Conservation (phyloP, 2,329 filamentous ascomycete species). For the Paracorniculantispora psalliotae region DNA sequence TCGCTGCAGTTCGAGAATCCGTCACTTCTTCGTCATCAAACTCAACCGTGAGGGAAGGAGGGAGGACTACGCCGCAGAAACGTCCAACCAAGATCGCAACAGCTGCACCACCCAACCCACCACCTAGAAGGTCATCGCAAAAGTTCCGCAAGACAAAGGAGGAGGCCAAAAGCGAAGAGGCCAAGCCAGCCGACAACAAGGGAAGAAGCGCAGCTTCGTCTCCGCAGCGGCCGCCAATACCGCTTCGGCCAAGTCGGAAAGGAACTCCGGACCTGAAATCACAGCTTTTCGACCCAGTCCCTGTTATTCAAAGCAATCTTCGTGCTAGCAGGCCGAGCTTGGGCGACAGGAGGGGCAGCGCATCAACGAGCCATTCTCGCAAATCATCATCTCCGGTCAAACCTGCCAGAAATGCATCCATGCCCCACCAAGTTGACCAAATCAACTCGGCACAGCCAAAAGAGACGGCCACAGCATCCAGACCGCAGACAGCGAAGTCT, state of each 20-base stretch:
- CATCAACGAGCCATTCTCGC: conserved; percentile 27
- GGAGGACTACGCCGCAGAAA: conserved; percentile 39
- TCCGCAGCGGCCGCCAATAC: conserved; percentile 16
- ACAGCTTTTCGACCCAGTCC: conserved; percentile 46
- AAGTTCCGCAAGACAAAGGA: conserved; percentile 38
- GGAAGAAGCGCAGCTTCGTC: conserved; percentile 23
- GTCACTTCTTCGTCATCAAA: conserved; percentile 67
- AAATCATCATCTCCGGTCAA: conserved; percentile 26
- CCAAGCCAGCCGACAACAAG: conserved; percentile 27
- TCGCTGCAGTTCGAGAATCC: conserved; percentile 64
- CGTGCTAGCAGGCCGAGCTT: conserved; percentile 41
- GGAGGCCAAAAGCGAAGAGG: conserved; percentile 30
- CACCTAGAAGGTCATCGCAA: conserved; percentile 57
- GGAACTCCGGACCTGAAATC: conserved; percentile 59
- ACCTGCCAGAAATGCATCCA: conserved; percentile 26
- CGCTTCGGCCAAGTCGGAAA: conserved; percentile 58
- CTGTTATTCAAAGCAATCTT: conserved; percentile 59
- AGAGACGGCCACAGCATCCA: not conserved
- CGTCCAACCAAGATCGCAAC: conserved; percentile 37
- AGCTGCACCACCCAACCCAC: conserved; percentile 54
- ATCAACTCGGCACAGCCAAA: not conserved
- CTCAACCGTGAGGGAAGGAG: conserved; percentile 58
- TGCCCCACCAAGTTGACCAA: conserved; percentile 21
- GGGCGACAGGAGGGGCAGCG: conserved; percentile 41
- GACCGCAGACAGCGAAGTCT: conserved; percentile 25